Conservation (phyloP, 495 filamentous ascomycete genomes). For the Trypethelium eluteriae region DNA sequence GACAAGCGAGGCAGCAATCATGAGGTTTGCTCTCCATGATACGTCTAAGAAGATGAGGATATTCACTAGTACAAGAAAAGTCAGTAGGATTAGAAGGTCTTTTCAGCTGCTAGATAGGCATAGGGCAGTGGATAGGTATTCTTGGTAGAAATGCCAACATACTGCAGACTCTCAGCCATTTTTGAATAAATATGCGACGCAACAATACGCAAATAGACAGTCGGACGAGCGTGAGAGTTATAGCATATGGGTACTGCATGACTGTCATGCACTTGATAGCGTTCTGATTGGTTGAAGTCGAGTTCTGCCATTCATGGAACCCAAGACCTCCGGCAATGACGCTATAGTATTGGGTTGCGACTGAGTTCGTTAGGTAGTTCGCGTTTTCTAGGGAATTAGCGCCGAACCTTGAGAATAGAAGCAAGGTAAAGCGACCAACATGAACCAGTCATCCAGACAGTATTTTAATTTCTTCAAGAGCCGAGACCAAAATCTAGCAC, state of each 20-base stretch:
- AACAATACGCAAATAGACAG: slow-evolving; percentile 3
- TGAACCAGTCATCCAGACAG: background rate
- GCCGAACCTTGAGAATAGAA: background rate
- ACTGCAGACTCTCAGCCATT: slow-evolving; percentile 1
- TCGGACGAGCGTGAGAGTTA: background rate
- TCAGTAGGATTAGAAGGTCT: background rate
- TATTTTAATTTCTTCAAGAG: background rate
- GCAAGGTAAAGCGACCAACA: background rate
- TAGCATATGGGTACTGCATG: background rate
- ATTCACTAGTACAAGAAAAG: background rate
- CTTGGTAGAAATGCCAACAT: background rate
- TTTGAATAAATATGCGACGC: background rate
- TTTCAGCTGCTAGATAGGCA: background rate
- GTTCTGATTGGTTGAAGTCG: background rate
- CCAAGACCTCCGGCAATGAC: background rate
- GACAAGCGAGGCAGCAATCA: background rate
- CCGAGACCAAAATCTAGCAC: slow-evolving; percentile 1
- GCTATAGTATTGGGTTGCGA: background rate
- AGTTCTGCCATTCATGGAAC: slow-evolving; percentile 5
- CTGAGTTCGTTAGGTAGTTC: background rate
- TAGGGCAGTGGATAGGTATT: background rate
- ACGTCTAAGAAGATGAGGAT: background rate
- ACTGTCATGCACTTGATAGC: background rate
- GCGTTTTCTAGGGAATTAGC: background rate
- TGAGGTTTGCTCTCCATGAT: background rate